Conservation (phyloP, 192 early-diverging fungal species). For the Coemansia sp. region DNA sequence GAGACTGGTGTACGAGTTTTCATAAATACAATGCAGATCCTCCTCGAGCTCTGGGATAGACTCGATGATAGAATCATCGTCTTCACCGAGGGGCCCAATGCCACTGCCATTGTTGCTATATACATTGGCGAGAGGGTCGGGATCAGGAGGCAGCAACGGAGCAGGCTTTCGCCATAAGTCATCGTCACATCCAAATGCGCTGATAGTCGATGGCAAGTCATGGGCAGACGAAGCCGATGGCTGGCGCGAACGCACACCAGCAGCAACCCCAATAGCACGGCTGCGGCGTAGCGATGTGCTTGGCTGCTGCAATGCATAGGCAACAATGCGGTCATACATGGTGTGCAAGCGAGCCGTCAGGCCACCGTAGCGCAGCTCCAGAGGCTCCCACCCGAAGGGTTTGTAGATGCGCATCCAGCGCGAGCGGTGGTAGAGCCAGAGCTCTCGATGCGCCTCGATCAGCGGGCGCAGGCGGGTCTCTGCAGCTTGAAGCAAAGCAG, state of each 20-base stretch:
- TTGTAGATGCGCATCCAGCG: slow-evolving; percentile 80
- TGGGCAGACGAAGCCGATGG: not conserved
- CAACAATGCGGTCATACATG: slow-evolving; percentile 69
- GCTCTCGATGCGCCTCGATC: slow-evolving; percentile 64
- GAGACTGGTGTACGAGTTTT: slow-evolving; percentile 66
- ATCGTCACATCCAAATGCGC: slow-evolving; percentile 44
- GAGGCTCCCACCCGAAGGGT: slow-evolving; percentile 84
- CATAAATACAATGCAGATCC: slow-evolving; percentile 67
- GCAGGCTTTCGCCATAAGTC: slow-evolving; percentile 41
- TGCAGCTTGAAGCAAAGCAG: slow-evolving; percentile 59
- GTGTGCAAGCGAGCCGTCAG: slow-evolving; percentile 65
- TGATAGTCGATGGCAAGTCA: slow-evolving; percentile 26
- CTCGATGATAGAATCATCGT: slow-evolving; percentile 36
- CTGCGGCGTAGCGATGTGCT: slow-evolving; percentile 32
- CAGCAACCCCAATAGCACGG: slow-evolving; percentile 49
- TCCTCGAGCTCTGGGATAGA: slow-evolving; percentile 71
- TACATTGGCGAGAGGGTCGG: slow-evolving; percentile 14
- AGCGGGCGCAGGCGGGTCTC: slow-evolving; percentile 62
- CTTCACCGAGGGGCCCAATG: slow-evolving; percentile 48
- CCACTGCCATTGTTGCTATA: slow-evolving; percentile 8
- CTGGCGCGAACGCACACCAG: slow-evolving; percentile 21
- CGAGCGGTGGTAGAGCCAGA: slow-evolving; percentile 81
- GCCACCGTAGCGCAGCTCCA: slow-evolving; percentile 85
- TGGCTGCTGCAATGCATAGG: slow-evolving; percentile 49
- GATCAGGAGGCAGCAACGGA: slow-evolving; percentile 47